These are phyloP conservation scores for Grifola frondosa DNA, from an alignment of 1,284 basidiomycete species.

Conservation along the genomic window DNA sequence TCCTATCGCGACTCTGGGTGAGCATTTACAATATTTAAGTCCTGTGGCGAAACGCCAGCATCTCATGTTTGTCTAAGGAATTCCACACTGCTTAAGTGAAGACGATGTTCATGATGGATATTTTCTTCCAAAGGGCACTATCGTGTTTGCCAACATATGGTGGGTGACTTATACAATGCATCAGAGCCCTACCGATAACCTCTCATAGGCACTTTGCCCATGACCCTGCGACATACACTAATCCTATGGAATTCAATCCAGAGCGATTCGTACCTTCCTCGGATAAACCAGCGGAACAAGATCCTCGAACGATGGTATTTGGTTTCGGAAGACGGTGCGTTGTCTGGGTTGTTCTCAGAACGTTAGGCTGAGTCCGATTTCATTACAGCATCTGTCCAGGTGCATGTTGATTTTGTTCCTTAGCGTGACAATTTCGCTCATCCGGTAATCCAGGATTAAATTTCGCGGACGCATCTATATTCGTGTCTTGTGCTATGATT, in stretches of 20 bases:
- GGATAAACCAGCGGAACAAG: constrained; percentile 16
- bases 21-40: not conserved
- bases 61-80: constrained; percentile 9
- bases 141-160: constrained; percentile 28
- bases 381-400: constrained; percentile 21
- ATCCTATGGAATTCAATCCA: constrained; percentile 31
- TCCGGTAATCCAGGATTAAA: constrained; percentile 15
- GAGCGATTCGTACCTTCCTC: constrained; percentile 24
- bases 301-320: constrained; percentile 26
- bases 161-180: not conserved
- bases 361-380: not conserved
- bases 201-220: constrained; percentile 27
- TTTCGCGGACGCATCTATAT: constrained; percentile 33
- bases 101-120: constrained; percentile 32
- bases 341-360: not conserved
- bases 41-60: not conserved
- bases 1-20: constrained; percentile 27
- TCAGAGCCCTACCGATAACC: not conserved
- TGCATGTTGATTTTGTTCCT: not conserved
- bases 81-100: constrained; percentile 24
- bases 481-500: constrained; percentile 28
- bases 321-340: constrained; percentile 30
- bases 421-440: not conserved
- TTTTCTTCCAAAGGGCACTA: constrained; percentile 28
- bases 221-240: constrained; percentile 25